phyloP scores from a whole-genome alignment of 352 stramenopile species.

The Thalassiosira livingstoniorum region DNA sequence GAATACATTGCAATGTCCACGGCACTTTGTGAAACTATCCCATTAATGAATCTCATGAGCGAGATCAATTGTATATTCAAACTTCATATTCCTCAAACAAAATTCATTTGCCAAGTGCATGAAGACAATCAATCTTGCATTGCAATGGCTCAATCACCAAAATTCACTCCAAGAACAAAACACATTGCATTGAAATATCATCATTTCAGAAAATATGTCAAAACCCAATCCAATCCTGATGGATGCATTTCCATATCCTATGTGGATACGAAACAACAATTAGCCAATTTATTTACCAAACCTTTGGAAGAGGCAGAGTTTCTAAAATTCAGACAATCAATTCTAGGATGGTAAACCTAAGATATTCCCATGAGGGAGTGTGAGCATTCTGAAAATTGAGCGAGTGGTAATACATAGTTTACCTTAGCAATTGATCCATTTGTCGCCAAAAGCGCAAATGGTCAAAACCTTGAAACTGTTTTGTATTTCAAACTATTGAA shows the following conservation, averaged over 20 bases:
- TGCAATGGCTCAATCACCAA: conserved; percentile 32
- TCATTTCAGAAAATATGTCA: conserved; percentile 32
- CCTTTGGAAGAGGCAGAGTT: too few species aligned
- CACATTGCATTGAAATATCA: conserved; percentile 54
- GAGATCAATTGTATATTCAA: conserved; percentile 19
- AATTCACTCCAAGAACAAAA: conserved; percentile 50
- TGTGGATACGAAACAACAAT: background rate
- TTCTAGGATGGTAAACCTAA: background rate
- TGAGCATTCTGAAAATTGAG: too few species aligned
- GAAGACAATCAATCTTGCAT: conserved; percentile 61
- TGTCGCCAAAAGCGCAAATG: too few species aligned
- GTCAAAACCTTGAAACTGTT: too few species aligned
- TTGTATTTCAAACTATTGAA: too few species aligned
- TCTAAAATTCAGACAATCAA: background rate
- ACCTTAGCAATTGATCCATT: too few species aligned
- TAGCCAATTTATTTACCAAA: background rate
- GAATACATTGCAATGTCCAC: conserved; percentile 48
- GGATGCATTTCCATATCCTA: background rate
- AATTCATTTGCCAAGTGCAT: conserved; percentile 22
- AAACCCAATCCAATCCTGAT: conserved; percentile 9
- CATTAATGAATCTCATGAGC: conserved; percentile 31
- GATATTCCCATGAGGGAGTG: too few species aligned
- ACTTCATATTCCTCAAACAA: background rate
- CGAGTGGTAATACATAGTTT: too few species aligned
- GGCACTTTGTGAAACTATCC: background rate